Percentiles rank a stretch among this genome's conserved stretches.
Evolutionary conservation across 176 grass and related monocot species (phyloP).

Genomic region (Pharus latifolius): DNA sequence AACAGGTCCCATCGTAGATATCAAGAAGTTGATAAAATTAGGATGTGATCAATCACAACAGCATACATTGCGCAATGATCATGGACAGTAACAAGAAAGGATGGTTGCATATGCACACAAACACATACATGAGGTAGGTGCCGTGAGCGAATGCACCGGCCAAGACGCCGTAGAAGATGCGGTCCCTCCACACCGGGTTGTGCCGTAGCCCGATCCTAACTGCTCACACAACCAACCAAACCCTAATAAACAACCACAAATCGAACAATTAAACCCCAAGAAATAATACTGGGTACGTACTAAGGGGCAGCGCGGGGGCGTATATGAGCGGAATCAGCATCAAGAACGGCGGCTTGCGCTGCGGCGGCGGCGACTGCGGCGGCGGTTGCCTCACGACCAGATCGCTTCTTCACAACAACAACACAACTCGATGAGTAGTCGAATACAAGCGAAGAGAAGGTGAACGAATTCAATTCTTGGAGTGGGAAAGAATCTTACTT

Average conservation of each 20-base stretch:
- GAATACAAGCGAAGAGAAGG: neutral
- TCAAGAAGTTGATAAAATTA: neutral
- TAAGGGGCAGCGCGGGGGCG: slow-evolving; percentile 74
- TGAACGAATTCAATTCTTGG: too few relatives aligned
- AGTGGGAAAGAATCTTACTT: slow-evolving; percentile 13
- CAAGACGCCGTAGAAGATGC: slow-evolving; percentile 85
- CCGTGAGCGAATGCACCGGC: slow-evolving; percentile 81
- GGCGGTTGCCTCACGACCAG: slow-evolving; percentile 26
- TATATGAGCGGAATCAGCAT: slow-evolving; percentile 80
- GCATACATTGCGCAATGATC: neutral
- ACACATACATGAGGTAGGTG: slow-evolving; percentile 80
- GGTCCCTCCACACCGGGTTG: slow-evolving; percentile 76
- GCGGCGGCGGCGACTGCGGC: slow-evolving; percentile 31
- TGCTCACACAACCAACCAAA: slow-evolving; percentile 20
- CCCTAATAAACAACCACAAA: slow-evolving; percentile 1
- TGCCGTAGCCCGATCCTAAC: slow-evolving; percentile 82
- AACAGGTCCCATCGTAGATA: neutral
- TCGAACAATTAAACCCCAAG: neutral
- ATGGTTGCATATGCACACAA: neutral
- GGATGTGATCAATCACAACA: neutral
- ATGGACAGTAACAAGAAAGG: neutral
- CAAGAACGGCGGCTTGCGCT: slow-evolving; percentile 46
- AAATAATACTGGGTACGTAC: slow-evolving; percentile 15
- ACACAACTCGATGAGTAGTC: neutral
- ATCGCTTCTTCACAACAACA: slow-evolving; percentile 18